Percentiles rank a stretch among this genome's conserved stretches.
These are phyloP conservation scores for Trichomonas tenax DNA, from an alignment of 208 protist genomes.

Conservation along the genomic window DNA sequence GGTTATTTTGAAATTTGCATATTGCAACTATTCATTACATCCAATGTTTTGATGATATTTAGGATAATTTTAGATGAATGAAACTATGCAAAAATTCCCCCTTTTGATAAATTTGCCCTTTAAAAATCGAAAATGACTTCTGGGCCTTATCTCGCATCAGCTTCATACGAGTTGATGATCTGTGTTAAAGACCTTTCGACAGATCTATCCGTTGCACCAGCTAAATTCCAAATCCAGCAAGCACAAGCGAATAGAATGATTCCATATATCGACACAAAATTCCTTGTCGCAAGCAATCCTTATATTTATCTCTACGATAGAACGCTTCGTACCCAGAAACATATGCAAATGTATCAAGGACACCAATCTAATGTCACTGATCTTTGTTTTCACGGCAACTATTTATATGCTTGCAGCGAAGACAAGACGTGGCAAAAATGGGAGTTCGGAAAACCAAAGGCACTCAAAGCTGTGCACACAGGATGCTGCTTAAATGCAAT, in stretches of 20 bases:
- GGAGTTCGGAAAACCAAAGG: neutral
- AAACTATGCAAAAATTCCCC: no score
- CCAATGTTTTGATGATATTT: no score
- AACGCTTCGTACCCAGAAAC: neutral
- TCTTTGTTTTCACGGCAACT: neutral
- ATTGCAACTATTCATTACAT: no score
- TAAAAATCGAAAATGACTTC: neutral
- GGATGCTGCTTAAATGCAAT: neutral
- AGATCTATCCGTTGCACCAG: neutral
- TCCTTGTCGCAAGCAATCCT: neutral
- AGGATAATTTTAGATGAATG: no score
- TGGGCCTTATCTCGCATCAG: neutral
- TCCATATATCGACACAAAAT: neutral
- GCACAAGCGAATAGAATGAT: slow-evolving; percentile 18
- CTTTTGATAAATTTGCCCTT: no score
- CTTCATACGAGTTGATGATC: neutral
- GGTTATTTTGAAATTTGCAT: no score
- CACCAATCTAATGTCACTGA: slow-evolving; percentile 17
- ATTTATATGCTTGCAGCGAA: neutral
- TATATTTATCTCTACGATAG: neutral
- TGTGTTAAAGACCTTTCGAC: neutral
- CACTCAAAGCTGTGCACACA: neutral
- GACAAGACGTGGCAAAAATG: neutral
- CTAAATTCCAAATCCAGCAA: neutral
- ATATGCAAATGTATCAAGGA: neutral